A percentile compares a stretch with the other conserved stretches of the same genome.
Conservation (phyloP, 2,329 filamentous ascomycete species). For the Hyphodiscus sp. region DNA sequence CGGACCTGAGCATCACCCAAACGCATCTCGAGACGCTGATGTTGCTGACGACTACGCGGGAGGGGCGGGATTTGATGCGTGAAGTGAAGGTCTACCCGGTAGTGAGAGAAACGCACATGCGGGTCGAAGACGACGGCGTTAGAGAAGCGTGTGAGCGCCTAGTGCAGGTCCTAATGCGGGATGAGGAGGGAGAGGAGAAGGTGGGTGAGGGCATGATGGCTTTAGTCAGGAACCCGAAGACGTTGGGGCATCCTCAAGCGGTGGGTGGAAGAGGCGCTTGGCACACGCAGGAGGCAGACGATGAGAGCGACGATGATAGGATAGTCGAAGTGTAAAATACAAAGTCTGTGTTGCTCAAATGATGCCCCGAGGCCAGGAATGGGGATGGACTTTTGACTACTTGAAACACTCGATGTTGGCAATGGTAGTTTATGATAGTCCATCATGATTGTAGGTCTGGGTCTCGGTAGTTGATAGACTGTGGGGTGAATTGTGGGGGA, state of each 20-base stretch:
- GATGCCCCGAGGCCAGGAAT: no score
- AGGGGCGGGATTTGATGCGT: constrained; percentile 69
- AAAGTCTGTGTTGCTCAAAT: no score
- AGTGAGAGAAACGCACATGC: constrained; percentile 75
- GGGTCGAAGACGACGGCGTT: constrained; percentile 72
- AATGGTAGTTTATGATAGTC: no score
- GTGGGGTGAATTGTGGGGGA: no score
- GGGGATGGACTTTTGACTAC: no score
- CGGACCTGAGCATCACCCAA: constrained; percentile 67
- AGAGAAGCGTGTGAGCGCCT: constrained; percentile 80
- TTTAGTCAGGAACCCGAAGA: constrained; percentile 11
- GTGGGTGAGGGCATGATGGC: constrained; percentile 26
- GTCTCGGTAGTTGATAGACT: no score
- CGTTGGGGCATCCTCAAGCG: constrained; percentile 1
- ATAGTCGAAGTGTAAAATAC: constrained; percentile 29
- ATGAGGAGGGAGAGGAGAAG: constrained; percentile 29
- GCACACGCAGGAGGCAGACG: constrained; percentile 20
- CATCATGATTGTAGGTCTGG: no score
- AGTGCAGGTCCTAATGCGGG: constrained; percentile 56
- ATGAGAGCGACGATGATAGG: constrained; percentile 28
- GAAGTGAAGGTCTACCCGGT: constrained; percentile 81
- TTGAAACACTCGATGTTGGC: no score
- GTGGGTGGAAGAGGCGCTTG: constrained; percentile 11
- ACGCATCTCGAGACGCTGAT: constrained; percentile 87
- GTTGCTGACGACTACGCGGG: constrained; percentile 70